Evolutionary conservation across 768 basidiomycete genomes (phyloP).

Genomic region (Arthromyces matolae): DNA sequence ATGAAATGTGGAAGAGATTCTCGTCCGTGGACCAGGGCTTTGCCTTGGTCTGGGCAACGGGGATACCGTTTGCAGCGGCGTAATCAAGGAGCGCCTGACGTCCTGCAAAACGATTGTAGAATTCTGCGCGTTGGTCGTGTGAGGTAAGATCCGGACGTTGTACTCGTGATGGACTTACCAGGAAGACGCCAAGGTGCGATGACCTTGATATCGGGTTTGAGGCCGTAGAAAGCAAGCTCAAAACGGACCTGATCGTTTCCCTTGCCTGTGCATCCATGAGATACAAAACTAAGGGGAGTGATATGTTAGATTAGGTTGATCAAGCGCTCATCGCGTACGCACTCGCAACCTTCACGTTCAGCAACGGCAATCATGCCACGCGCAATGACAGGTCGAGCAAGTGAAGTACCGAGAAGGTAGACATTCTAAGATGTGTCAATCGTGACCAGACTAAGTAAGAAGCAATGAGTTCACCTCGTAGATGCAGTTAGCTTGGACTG

Average conservation of each 20-base stretch:
- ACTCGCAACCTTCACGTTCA: constrained; percentile 93
- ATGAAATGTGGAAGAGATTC: constrained; percentile 99
- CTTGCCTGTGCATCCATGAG: constrained; percentile 99
- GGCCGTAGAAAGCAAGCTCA: constrained; percentile 97
- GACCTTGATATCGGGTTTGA: constrained; percentile 98
- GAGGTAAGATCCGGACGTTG: background rate
- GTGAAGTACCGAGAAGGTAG: constrained; percentile 95
- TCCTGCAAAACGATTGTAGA: constrained; percentile 97
- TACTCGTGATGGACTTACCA: constrained; percentile 41
- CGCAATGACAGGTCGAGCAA: constrained; percentile 97
- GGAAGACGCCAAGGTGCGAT: constrained; percentile 98
- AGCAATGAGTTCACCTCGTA: constrained; percentile 68
- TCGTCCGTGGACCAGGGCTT: constrained; percentile 99
- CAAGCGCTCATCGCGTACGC: constrained; percentile 28
- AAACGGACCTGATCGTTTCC: constrained; percentile 99
- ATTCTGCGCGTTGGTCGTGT: constrained; percentile 46
- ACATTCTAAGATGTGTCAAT: constrained; percentile 57
- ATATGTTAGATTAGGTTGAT: background rate
- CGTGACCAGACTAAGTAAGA: background rate
- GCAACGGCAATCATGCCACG: constrained; percentile 97
- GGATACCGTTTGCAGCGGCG: constrained; percentile 84
- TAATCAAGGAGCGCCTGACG: constrained; percentile 90
- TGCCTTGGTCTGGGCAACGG: constrained; percentile 90
- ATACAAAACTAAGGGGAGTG: constrained; percentile 64
- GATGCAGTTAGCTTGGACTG: constrained; percentile 97